Conservation (phyloP, 495 filamentous ascomycete species). For the Bryoglossum gracile region DNA sequence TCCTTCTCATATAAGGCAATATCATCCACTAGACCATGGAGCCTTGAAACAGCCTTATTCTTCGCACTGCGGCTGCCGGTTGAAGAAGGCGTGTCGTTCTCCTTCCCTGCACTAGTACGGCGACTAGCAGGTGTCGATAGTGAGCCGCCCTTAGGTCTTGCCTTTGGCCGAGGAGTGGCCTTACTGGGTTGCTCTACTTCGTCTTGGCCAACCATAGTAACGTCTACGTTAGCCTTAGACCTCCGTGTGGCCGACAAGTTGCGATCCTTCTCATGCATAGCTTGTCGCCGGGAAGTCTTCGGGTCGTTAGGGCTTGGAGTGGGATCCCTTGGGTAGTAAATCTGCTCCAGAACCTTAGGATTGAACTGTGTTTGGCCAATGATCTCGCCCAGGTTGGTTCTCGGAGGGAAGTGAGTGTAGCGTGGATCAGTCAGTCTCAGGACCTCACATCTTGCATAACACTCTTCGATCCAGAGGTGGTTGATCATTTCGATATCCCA, state of each 20-base stretch:
- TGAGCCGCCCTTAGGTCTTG: neutral
- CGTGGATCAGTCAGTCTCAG: constrained; percentile 57
- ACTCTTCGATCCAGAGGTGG: constrained; percentile 96
- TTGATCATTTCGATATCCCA: constrained; percentile 90
- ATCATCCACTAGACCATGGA: constrained; percentile 73
- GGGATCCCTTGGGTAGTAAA: constrained; percentile 41
- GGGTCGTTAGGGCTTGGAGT: constrained; percentile 20
- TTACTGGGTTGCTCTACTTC: neutral
- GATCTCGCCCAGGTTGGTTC: constrained; percentile 89
- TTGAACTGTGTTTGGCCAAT: constrained; percentile 74
- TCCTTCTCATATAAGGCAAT: constrained; percentile 91
- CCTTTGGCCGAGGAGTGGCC: neutral
- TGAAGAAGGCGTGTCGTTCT: constrained; percentile 77
- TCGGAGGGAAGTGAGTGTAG: constrained; percentile 74
- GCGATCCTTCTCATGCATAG: constrained; percentile 24
- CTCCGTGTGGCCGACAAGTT: constrained; percentile 10
- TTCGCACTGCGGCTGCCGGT: constrained; percentile 82
- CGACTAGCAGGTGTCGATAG: constrained; percentile 18
- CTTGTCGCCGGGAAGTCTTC: constrained; percentile 9
- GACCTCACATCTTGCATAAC: constrained; percentile 78
- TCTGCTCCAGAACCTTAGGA: constrained; percentile 42
- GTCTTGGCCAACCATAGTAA: constrained; percentile 10
- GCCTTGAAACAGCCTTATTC: constrained; percentile 62
- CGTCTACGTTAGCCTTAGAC: constrained; percentile 2
- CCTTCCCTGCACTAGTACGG: constrained; percentile 49